phyloP scores from a whole-genome alignment of 306 rosid species.

The Begonia peltatifolia region DNA sequence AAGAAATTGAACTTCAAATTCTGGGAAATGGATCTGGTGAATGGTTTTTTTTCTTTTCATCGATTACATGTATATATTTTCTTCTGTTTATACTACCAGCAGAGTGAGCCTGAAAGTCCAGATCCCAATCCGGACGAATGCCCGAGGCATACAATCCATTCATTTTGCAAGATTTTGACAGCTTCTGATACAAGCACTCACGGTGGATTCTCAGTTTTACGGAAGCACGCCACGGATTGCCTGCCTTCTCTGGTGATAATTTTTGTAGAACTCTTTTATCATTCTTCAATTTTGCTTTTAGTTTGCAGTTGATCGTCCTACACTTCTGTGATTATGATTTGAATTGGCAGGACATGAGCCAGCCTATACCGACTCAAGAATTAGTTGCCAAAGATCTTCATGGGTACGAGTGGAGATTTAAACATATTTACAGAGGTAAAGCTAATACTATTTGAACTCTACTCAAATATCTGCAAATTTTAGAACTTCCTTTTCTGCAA shows the following conservation, averaged over 20 bases:
- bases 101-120: constrained; percentile 32
- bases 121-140: constrained; percentile 26
- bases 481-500: neutral
- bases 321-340: neutral
- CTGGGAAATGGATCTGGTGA: no score
- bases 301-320: neutral
- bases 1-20: no score
- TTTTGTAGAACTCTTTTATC: neutral
- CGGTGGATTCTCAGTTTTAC: constrained; percentile 84
- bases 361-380: constrained; percentile 84
- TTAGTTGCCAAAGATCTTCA: constrained; percentile 88
- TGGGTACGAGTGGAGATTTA: constrained; percentile 89
- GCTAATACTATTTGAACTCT: neutral
- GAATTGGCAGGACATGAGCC: constrained; percentile 59
- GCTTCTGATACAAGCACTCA: constrained; percentile 98
- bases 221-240: constrained; percentile 90
- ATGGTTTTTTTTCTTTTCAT: no score
- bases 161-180: constrained; percentile 76
- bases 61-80: neutral
- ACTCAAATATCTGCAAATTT: no score
- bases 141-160: constrained; percentile 34
- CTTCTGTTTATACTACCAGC: constrained; percentile 30
- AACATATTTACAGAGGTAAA: constrained; percentile 88
- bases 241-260: constrained; percentile 75
- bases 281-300: neutral